Conservation (phyloP, 2,329 filamentous ascomycete genomes). For the Cyclaneusma minus region DNA sequence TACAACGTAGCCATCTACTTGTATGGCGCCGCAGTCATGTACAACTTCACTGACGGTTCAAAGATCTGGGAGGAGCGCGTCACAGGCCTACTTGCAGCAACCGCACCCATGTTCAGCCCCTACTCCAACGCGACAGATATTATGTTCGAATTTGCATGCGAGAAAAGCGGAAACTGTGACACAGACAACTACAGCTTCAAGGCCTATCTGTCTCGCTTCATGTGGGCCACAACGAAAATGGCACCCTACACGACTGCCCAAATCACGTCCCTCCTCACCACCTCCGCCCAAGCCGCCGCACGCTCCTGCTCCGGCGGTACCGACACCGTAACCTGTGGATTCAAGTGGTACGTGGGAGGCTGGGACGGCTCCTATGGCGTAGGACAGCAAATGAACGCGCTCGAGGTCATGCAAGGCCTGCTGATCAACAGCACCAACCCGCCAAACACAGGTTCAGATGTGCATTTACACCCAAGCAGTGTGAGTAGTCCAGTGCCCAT, state of each 20-base stretch:
- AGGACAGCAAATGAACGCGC: constrained; percentile 48
- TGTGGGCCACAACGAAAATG: constrained; percentile 41
- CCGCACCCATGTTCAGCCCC: constrained; percentile 35
- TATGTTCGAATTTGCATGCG: constrained; percentile 55
- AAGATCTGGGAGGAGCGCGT: constrained; percentile 37
- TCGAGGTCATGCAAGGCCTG: constrained; percentile 46
- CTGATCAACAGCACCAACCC: constrained; percentile 26
- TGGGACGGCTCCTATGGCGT: constrained; percentile 39
- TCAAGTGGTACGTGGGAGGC: constrained; percentile 41
- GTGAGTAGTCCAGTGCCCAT: constrained; percentile 15
- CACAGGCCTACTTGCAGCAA: constrained; percentile 32
- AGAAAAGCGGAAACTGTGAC: constrained; percentile 38
- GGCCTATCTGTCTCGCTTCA: constrained; percentile 48
- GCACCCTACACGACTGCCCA: constrained; percentile 34
- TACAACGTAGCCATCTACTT: constrained; percentile 52
- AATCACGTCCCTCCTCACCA: constrained; percentile 31
- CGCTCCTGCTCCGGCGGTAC: constrained; percentile 38
- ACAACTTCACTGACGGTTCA: constrained; percentile 38
- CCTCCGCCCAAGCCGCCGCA: constrained; percentile 39
- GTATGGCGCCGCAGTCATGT: constrained; percentile 47
- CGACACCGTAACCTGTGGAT: constrained; percentile 38
- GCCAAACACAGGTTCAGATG: too few species aligned
- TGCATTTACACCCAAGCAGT: constrained; percentile 8
- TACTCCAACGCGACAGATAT: constrained; percentile 36
- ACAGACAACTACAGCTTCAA: constrained; percentile 54